phyloP scores from a whole-genome alignment of 2,329 filamentous ascomycete genomes.

The Pseudovirgaria hyperparasitica region DNA sequence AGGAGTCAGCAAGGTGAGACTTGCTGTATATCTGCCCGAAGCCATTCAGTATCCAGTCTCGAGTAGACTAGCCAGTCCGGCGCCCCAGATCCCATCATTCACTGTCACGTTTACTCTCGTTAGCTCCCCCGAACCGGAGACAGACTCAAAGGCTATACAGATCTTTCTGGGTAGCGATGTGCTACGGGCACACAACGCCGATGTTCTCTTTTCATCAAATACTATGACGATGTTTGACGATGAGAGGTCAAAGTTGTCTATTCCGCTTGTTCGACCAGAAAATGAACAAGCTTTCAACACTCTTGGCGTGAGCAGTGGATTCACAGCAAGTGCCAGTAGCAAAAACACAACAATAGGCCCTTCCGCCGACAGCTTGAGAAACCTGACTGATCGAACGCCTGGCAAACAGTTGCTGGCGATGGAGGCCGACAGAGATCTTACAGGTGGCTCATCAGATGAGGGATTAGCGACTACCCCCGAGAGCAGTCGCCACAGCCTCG shows the following conservation, averaged over 20 bases:
- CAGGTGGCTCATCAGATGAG: constrained; percentile 16
- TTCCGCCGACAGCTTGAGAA: not conserved
- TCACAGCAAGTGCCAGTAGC: constrained; percentile 3
- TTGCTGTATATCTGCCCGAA: constrained; percentile 82
- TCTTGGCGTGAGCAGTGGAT: constrained; percentile 46
- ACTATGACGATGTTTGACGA: constrained; percentile 78
- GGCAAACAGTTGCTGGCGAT: constrained; percentile 3
- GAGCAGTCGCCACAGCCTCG: constrained; percentile 17
- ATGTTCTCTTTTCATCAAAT: constrained; percentile 85
- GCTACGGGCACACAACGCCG: constrained; percentile 73
- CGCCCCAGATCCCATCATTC: constrained; percentile 70
- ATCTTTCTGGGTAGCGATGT: constrained; percentile 86
- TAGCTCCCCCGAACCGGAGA: constrained; percentile 39
- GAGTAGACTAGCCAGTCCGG: constrained; percentile 59
- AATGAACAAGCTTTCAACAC: constrained; percentile 70
- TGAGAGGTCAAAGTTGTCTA: constrained; percentile 72
- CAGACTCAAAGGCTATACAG: constrained; percentile 53
- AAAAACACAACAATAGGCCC: constrained; percentile 1
- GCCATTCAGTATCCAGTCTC: constrained; percentile 69
- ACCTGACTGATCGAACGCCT: constrained; percentile 1
- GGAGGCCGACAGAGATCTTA: constrained; percentile 4
- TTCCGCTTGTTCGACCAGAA: constrained; percentile 87
- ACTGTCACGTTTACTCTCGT: constrained; percentile 66
- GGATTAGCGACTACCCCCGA: too few species aligned
- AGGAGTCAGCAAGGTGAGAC: constrained; percentile 54